Evolutionary conservation across 176 grass and related monocot genomes (phyloP).

Genomic region (Aegilops tauschii): DNA sequence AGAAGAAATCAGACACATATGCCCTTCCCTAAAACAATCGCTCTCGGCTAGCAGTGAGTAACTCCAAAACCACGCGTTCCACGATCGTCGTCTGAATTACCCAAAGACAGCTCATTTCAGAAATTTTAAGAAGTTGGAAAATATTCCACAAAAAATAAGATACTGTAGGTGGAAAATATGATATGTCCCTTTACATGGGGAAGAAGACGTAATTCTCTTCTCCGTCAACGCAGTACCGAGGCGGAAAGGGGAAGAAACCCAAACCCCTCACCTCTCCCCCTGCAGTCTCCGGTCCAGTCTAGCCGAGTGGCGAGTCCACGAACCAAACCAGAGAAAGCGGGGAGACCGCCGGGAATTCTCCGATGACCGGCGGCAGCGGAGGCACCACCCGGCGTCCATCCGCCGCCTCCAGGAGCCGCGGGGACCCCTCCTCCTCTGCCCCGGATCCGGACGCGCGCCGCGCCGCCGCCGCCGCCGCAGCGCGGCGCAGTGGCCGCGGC

Average conservation of each 20-base stretch:
- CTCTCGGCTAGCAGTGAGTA: too few species aligned
- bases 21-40: too few species aligned
- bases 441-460: slow-evolving; percentile 24
- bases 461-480: slow-evolving; percentile 16
- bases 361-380: slow-evolving; percentile 34
- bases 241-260: neutral
- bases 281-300: neutral
- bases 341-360: slow-evolving; percentile 25
- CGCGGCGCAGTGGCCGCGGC: slow-evolving; percentile 35
- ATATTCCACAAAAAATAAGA: too few species aligned
- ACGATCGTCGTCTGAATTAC: too few species aligned
- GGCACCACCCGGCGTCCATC: slow-evolving; percentile 27
- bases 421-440: neutral
- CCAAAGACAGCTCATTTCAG: too few species aligned
- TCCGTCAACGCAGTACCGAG: neutral
- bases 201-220: accelerated
- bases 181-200: too few species aligned
- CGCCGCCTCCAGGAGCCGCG: slow-evolving; percentile 39
- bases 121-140: too few species aligned
- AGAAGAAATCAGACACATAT: too few species aligned
- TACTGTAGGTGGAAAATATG: too few species aligned
- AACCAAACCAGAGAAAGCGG: neutral
- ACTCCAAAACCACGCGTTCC: too few species aligned
- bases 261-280: neutral
- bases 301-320: neutral